Percentiles rank a stretch among this genome's conserved stretches.
phyloP scores from a whole-genome alignment of 2,329 filamentous ascomycete species.

The Alternaria consortialis region DNA sequence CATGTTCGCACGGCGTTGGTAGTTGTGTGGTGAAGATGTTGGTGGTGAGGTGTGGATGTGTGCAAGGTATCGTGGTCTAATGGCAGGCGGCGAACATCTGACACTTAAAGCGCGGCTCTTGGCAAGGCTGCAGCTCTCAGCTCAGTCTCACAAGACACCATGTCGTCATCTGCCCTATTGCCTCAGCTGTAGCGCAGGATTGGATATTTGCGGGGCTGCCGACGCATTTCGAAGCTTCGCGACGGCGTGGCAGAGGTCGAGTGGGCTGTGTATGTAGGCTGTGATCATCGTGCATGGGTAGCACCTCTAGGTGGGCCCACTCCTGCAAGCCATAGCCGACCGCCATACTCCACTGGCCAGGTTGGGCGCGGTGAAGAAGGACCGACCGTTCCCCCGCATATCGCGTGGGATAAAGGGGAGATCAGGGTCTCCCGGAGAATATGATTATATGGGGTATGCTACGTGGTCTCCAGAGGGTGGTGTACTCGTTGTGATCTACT shows the following conservation, averaged over 20 bases:
- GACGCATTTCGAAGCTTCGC: slow-evolving; percentile 21
- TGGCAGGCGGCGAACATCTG: slow-evolving; percentile 17
- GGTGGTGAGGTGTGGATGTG: slow-evolving; percentile 1
- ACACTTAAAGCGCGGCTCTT: slow-evolving; percentile 22
- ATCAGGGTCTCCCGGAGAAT: slow-evolving; percentile 20
- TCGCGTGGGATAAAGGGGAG: slow-evolving; percentile 5
- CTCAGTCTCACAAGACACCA: slow-evolving; percentile 17
- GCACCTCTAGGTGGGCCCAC: slow-evolving; percentile 3
- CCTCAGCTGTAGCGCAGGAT: slow-evolving; percentile 17
- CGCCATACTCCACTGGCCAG: slow-evolving; percentile 9
- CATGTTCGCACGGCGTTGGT: slow-evolving; percentile 17
- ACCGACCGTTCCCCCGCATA: slow-evolving; percentile 14
- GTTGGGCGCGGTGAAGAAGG: not conserved
- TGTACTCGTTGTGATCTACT: not conserved
- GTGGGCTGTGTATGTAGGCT: slow-evolving; percentile 24
- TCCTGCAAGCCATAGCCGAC: slow-evolving; percentile 14
- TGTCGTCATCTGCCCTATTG: slow-evolving; percentile 28
- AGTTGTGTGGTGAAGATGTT: not conserved
- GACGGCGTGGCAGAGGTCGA: slow-evolving; percentile 23
- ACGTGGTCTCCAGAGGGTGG: slow-evolving; percentile 12
- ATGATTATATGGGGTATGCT: slow-evolving; percentile 5
- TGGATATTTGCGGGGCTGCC: slow-evolving; percentile 17
- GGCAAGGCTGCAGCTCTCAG: slow-evolving; percentile 11
- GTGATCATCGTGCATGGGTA: slow-evolving; percentile 31
- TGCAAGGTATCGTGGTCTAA: not conserved